Evolutionary conservation across 2,329 filamentous ascomycete genomes (phyloP), one percentile per base, ranked within the genome.

Genomic region (Talaromyces sp.): DNA sequence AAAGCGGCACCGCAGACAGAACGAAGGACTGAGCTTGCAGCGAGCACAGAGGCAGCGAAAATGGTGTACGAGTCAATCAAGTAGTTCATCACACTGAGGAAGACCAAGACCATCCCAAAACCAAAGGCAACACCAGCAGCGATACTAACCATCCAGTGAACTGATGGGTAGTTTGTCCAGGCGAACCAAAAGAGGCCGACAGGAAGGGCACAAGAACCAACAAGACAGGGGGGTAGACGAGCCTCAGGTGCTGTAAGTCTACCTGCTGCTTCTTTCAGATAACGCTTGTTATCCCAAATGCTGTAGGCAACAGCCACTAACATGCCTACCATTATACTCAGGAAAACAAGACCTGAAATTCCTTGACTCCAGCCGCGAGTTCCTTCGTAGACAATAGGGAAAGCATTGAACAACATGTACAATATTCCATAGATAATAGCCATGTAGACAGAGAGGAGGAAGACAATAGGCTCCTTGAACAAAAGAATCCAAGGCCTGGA

Each of bases 231-330:
- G 2, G 83, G 82, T 2, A 86, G 73, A 58, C 82, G 83, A 45
- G 82, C 82, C 75, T 88, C 86, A 0, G 87, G 86, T n/a, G 86
- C 82, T 9, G 86, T 85, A 65, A 87, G 84, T 6, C 87, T 87
- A 2, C 77, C 79, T 19, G 79, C 76, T 14, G 79, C 76, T 31
- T 82, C 75, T 64, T 72, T 71, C 27, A 74, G 63, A 61, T 78
- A 79, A n/a, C 78, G 75, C 52, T 72, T 74, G 67, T 81, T 81
- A 67, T 81, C 78, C 27, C 69, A 72, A 33, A 81, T 74, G 39
- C 72, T 79, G 71, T 74, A 84, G 67, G 54, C 76, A 64, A 75
- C 78, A 43, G 71, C 82, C 62, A 66, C 70, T 13, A 76, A 39
- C 72, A 78, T 78, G 24, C 78, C 79, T 35, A 80, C 75, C 72